Evolutionary conservation across 768 basidiomycete species (phyloP), one percentile per base, ranked within the genome.

Genomic region (Botryobasidium botryosum): DNA sequence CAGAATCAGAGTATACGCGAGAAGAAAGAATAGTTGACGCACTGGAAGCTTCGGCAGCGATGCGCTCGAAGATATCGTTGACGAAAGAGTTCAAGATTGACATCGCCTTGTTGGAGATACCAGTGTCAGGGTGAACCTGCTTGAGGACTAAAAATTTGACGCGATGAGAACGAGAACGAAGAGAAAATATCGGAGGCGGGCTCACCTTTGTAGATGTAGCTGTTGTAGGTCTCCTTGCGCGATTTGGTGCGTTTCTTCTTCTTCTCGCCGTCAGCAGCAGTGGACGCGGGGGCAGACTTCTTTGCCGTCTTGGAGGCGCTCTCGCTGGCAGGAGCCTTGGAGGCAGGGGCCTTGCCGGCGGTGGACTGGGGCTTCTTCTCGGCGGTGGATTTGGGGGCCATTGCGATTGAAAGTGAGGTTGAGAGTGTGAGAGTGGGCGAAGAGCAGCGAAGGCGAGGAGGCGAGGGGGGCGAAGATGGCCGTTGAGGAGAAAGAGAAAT

Each of bases 71-170:
- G 61, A 90, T 87, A 53, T 88, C 86, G 57, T 90, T 88, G 63
- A 90, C 87, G 52, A 91, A 88, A 24, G 79, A 82, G 70, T 88
- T 85, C 35, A 87, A 66, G 56, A 90, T 88, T 51, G 82, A 79
- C 83, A 88, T 86, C 2, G 81, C 80, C 64, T 92, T 92, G 75
- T 87, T 92, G 31, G 88, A 92, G 72, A 94, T 92, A 79, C 91
- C 91, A 43, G 90, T 92, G 56, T 92, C 90, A 43, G 91, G 92
- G 68, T 92, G 91, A 51, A 94, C 88, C 68, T 94, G 92, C 68
- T 84, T 94, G 55, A 94, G 72, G 52, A 94, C 90, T 86, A 47
- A 12, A 5, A 24, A 18, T 25, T 7, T 3, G 20, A 18, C n/a
- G 21, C n/a, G 24, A 7, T 3, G n/a, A 40, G 21, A 43, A 33